Evolutionary conservation across 805 yeast genomes (phyloP).

Genomic region (Yarrowia sp.): DNA sequence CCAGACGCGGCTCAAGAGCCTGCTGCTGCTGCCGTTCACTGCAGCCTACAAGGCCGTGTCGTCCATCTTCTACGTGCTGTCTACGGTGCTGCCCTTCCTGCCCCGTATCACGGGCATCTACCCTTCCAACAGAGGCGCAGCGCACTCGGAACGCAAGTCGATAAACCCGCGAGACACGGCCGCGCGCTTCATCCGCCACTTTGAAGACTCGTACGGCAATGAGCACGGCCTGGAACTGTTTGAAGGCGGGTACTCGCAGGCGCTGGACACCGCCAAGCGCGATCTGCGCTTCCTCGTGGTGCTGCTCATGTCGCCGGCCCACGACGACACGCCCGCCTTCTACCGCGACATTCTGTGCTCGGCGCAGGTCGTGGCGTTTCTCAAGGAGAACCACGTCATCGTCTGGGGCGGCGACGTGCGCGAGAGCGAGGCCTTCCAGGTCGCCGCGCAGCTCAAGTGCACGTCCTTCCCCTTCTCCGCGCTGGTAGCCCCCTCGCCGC

Average conservation of each 20-base stretch:
- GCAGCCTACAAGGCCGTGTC: conserved; percentile 37
- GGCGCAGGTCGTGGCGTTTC: conserved; percentile 45
- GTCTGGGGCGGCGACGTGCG: conserved; percentile 87
- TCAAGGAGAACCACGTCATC: conserved; percentile 52
- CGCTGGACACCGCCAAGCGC: conserved; percentile 63
- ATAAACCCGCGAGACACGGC: conserved; percentile 56
- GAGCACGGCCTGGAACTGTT: conserved; percentile 36
- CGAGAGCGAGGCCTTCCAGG: conserved; percentile 80
- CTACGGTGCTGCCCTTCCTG: conserved; percentile 42
- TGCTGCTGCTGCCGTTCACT: conserved; percentile 40
- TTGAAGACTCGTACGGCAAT: conserved; percentile 49
- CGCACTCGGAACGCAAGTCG: conserved; percentile 40
- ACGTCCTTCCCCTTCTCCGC: conserved; percentile 82
- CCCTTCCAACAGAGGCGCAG: conserved; percentile 43
- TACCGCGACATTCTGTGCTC: conserved; percentile 55
- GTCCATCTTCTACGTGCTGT: conserved; percentile 35
- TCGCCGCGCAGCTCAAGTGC: conserved; percentile 69
- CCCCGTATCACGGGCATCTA: conserved; percentile 41
- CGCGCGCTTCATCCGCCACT: conserved; percentile 48
- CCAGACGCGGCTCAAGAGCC: conserved; percentile 32
- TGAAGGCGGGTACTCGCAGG: conserved; percentile 75
- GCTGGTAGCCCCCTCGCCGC: conserved; percentile 61
- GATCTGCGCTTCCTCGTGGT: conserved; percentile 68
- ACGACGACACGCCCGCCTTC: conserved; percentile 58
- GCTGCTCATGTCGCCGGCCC: conserved; percentile 68